phyloP scores from a whole-genome alignment of 2,329 filamentous ascomycete genomes.

The Penicillium frequentans region DNA sequence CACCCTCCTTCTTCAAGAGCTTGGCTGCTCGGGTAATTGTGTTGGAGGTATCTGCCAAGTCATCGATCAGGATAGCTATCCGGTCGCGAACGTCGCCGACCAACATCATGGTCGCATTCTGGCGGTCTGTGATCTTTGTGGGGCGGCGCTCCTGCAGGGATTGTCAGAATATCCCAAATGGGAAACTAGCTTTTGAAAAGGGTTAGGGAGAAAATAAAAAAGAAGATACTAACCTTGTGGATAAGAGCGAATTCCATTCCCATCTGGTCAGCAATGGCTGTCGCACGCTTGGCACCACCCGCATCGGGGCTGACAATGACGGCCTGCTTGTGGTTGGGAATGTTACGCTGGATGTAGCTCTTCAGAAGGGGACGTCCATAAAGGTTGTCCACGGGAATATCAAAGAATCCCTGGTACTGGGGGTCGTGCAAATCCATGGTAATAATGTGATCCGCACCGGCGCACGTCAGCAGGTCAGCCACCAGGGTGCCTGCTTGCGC shows the following conservation, averaged over 20 bases:
- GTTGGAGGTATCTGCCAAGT: constrained; percentile 93
- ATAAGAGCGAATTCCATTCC: constrained; percentile 96
- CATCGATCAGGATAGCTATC: constrained; percentile 88
- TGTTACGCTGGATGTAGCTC: constrained; percentile 73
- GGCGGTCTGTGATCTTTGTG: constrained; percentile 81
- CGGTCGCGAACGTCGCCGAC: constrained; percentile 81
- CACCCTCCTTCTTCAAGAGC: constrained; percentile 89
- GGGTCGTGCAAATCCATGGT: constrained; percentile 97
- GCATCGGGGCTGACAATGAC: constrained; percentile 96
- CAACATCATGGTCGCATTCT: constrained; percentile 85
- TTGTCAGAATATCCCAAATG: constrained; percentile 16
- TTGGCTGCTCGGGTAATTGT: constrained; percentile 96
- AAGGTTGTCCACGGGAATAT: constrained; percentile 96
- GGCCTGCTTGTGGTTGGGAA: constrained; percentile 78
- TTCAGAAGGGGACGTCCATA: constrained; percentile 65
- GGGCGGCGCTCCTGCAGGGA: constrained; percentile 74
- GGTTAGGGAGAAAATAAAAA: constrained; percentile 2
- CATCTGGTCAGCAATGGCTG: constrained; percentile 88
- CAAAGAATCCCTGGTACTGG: constrained; percentile 98
- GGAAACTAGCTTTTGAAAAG: neutral
- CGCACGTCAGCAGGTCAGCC: constrained; percentile 90
- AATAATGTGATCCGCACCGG: constrained; percentile 93
- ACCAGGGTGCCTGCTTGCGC: constrained; percentile 94
- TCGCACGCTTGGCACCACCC: constrained; percentile 93
- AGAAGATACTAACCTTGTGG: constrained; percentile 71